These are phyloP conservation scores for Exidia glandulosa DNA, from an alignment of 768 basidiomycete species.

Conservation along the genomic window DNA sequence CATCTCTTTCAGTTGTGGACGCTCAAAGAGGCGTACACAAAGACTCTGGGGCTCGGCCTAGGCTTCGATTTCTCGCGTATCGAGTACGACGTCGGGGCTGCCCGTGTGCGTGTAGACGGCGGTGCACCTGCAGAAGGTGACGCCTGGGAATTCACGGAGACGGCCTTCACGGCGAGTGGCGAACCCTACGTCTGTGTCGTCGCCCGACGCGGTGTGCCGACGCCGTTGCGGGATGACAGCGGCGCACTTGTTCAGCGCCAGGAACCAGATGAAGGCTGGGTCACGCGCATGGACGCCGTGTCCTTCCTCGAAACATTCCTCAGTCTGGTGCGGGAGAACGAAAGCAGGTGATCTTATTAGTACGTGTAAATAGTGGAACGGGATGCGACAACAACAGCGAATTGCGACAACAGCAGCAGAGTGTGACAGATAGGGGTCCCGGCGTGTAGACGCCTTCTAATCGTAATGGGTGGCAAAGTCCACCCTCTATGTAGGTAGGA, in stretches of 20 bases:
- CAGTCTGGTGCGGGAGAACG: not conserved
- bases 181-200: not conserved
- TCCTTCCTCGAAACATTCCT: not conserved
- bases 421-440: no score
- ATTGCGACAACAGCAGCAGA: no score
- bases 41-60: conserved; percentile 73
- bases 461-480: no score
- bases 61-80: conserved; percentile 74
- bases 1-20: conserved; percentile 82
- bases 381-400: no score
- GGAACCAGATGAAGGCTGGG: not conserved
- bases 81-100: conserved; percentile 48
- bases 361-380: no score
- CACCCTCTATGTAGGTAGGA: not conserved
- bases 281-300: not conserved
- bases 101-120: conserved; percentile 50
- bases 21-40: conserved; percentile 84
- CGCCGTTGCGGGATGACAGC: not conserved
- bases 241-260: not conserved
- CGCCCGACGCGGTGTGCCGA: not conserved
- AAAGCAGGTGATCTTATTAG: no score
- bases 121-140: conserved; percentile 45
- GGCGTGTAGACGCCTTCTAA: no score
- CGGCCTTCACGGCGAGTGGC: not conserved
- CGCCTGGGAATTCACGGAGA: not conserved